Evolutionary conservation across 2,329 filamentous ascomycete species (phyloP).

Genomic region (Ceratocystiopsis brevicomis): DNA sequence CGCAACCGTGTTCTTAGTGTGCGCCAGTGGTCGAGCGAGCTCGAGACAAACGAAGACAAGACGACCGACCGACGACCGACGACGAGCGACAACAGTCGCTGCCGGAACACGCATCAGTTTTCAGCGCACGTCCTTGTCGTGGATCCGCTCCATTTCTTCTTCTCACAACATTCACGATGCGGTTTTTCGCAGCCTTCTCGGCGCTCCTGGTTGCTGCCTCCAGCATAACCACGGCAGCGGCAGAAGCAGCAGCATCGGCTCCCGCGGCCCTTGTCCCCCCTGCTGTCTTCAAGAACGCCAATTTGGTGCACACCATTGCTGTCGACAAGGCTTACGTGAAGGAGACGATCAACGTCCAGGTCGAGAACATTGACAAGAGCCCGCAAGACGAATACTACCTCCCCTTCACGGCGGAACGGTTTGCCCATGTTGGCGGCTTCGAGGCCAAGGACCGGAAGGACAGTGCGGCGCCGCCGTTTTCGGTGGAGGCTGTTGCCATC

Average conservation of each 20-base stretch:
- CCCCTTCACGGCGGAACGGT: conserved; percentile 59
- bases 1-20: too few relatives aligned
- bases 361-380: conserved; percentile 67
- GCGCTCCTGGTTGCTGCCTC: conserved; percentile 38
- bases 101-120: too few relatives aligned
- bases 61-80: too few relatives aligned
- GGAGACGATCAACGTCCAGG: conserved; percentile 81
- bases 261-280: conserved; percentile 59
- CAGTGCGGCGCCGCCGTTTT: conserved; percentile 44
- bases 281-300: conserved; percentile 83
- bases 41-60: too few relatives aligned
- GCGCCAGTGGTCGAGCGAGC: too few relatives aligned
- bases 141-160: too few relatives aligned
- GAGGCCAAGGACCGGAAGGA: conserved; percentile 91
- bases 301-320: conserved; percentile 77
- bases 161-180: conserved; percentile 19
- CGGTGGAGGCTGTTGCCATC: conserved; percentile 47
- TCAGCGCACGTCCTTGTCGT: too few relatives aligned
- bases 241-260: conserved; percentile 17
- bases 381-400: conserved; percentile 83
- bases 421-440: conserved; percentile 62
- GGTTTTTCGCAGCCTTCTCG: conserved; percentile 30
- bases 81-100: too few relatives aligned
- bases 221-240: conserved; percentile 3
- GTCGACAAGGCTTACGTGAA: conserved; percentile 82